Evolutionary conservation across 2,329 filamentous ascomycete genomes (phyloP), one percentile per base, ranked within the genome.

Genomic region (Fusarium agapanthi): DNA sequence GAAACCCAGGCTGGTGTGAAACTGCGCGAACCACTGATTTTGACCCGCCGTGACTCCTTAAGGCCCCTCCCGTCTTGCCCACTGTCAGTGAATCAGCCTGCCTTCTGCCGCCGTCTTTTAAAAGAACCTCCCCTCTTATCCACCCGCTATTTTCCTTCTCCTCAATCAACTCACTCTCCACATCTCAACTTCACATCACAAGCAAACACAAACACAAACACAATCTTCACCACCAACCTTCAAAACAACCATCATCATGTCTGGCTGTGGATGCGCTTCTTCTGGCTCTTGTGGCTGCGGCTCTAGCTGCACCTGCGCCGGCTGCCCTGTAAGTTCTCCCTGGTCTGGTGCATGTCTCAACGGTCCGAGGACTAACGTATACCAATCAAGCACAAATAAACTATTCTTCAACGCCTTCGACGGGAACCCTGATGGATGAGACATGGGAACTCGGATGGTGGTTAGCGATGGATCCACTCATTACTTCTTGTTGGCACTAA

Each of bases 231-330:
- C 57, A 69, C 41, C 45, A 40, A 59, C 55, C 58, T 30, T 26
- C n/a, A 63, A 56, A 59, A 32, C 40, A 64, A 69, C 35, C 55
- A 67, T 79, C 78, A 84, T 67, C 74, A 85, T 85, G 83, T 78
- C 78, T 77, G 82, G 80, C 76, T 85, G 82, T 73, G 83, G 83
- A 76, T 85, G 83, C 71, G 75, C 81, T 73, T 74, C 79, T 57
- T 80, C 82, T 69, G 83, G 83, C 74, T 76, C 80, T 59, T 85
- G 84, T 77, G 76, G 77, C 77, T 85, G 84, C 78, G 83, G 83
- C 75, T 76, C 79, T 35, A 45, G 72, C 79, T 85, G 84, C 83
- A 80, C 82, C 71, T 85, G 84, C 73, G 72, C 77, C 51, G 79
- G 78, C 77, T 85, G 84, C 82, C 83, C 83, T 74, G 84, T 85